These are phyloP conservation scores for Mortierella sp. DNA, from an alignment of 371 early-diverging fungal genomes.

Conservation along the genomic window DNA sequence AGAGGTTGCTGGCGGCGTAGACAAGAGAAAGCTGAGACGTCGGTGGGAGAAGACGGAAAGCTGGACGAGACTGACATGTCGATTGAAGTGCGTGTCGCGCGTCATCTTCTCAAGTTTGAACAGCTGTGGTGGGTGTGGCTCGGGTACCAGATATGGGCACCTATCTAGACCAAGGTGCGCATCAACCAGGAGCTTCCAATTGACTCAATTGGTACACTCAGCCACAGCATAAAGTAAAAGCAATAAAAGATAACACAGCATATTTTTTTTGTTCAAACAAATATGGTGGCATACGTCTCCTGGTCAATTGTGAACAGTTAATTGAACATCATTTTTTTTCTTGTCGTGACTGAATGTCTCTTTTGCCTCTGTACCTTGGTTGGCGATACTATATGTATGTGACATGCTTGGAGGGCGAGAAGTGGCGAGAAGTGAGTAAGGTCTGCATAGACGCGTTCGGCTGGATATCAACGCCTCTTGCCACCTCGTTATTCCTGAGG, in stretches of 20 bases:
- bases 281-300: no score
- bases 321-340: no score
- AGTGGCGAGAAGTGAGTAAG: no score
- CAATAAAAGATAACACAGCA: neutral
- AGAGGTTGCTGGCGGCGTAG: neutral
- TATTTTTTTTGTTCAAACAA: no score
- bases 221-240: neutral
- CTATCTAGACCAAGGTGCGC: neutral
- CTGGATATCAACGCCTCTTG: no score
- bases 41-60: neutral
- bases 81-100: neutral
- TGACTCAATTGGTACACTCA: neutral
- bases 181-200: neutral
- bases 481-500: no score
- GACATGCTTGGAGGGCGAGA: no score
- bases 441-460: no score
- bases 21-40: neutral
- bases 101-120: neutral
- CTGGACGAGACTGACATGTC: neutral
- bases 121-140: neutral
- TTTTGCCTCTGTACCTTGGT: no score
- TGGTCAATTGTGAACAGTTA: no score
- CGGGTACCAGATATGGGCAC: neutral
- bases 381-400: no score
- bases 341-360: no score